Evolutionary conservation across 2,329 filamentous ascomycete genomes (phyloP), one percentile per base, ranked within the genome.

Genomic region (Neocucurbitaria cava): DNA sequence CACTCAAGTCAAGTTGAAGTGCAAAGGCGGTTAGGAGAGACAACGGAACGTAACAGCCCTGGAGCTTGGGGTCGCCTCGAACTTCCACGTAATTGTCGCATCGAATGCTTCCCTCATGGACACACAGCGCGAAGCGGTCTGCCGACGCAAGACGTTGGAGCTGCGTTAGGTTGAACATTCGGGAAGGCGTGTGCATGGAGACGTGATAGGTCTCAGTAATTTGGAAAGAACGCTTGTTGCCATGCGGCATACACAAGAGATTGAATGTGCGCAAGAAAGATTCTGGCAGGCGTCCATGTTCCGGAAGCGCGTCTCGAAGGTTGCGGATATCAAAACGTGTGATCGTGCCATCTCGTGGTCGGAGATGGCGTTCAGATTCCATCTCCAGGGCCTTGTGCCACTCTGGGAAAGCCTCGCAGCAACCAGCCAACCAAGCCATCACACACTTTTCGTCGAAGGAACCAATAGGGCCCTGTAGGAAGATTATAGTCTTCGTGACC

Each of bases 151-250:
- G 26, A 3, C 53, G 52, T 41, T 65, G 59, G 9, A 66, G 31
- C 31, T 65, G 59, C 9, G 61, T 59, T 0, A 59, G 24, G n/a
- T 63, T 65, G 56, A 66, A 66, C 56, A 60, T 58, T 9, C 58
- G 46, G 5, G 63, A 66, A 3, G 63, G 59, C 17, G 36, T 40
- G 42, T 64, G 63, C 11, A 61, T 56, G 36, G 13, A 56, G 23
- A 64, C 17, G 2, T 48, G 18, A 23, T 53, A 46, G 3, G 23
- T 33, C 31, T 62, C 57, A 5, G 46, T 26, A 11, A 55, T 40
- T 11, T 47, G 23, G 10, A 46, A 31, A 3, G 44, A 36, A 23
- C 36, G 11, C 17, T 3, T 2, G 5, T 21, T 28, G 13, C 17
- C 28, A 13, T 40, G 43, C 7, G 30, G 8, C 10, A 28, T 5